Base-by-base conservation (phyloP, 495 filamentous ascomycete species). In the Podospora comata region DNA sequence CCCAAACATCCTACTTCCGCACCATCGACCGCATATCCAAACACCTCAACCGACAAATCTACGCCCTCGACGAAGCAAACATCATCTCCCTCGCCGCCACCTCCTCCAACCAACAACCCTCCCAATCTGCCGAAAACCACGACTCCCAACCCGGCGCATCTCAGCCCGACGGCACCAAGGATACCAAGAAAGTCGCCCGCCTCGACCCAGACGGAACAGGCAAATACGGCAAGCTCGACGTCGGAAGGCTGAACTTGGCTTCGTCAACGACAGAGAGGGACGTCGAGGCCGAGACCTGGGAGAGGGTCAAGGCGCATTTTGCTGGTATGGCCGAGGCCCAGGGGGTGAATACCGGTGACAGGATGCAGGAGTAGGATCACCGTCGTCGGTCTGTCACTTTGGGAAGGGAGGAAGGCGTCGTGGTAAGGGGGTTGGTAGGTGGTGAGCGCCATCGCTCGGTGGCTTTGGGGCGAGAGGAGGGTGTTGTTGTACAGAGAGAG, bases 231-330 rank as follows among this genome's bases (percentile, higher is more conserved):
- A 79, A 79, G 28, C 78, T 94, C 59, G 93, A 97, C 77, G 87
- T 95, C 16, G 92, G 92, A 62, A 90, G 88, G 87, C 79, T 97
- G 73, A 97, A 97, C 72, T 90, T 90, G 77, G 85, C 91, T 67
- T 90, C 89, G 67, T 88, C 90, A 70, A 88, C 87, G 34, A 88
- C 94, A 18, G 91, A 88, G 56, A 88, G 86, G 72, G 88, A 91
- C 67, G 92, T 91, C 83, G 91, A 95, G 75, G 84, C 85, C 15
- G 92, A 95, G 79, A 73, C 95, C 63, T 91, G 92, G 91, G 80
- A 81, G 65, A 84, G 87, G 66, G 88, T 89, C 9, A 77, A 74
- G 59, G 72, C 72, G 39, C 71, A 76, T 60, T 66, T 83, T 19
- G 67, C 11, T 67, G 61, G 60, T 27, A 18, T 23, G 67, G 63